These are phyloP conservation scores for Cladosporium sp. DNA, from an alignment of 2,329 filamentous ascomycete species.

Conservation along the genomic window DNA sequence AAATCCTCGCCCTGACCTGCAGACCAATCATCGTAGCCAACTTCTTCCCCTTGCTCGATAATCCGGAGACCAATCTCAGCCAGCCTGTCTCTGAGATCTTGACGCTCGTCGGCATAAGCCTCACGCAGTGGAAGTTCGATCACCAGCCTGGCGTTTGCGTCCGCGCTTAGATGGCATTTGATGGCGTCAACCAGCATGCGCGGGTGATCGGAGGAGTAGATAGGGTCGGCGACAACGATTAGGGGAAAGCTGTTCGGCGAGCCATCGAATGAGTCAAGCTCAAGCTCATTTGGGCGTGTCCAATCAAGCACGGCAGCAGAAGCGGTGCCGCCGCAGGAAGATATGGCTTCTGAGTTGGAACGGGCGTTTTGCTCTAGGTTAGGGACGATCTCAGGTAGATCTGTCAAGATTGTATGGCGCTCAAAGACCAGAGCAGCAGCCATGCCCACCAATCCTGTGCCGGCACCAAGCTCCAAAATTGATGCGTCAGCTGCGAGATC, in stretches of 20 bases:
- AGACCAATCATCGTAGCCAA: constrained; percentile 74
- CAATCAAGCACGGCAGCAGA: constrained; percentile 73
- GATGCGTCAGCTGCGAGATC: constrained; percentile 22
- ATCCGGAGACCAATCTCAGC: constrained; percentile 53
- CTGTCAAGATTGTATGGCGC: constrained; percentile 71
- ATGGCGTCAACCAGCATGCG: constrained; percentile 72
- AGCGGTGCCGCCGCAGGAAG: constrained; percentile 57
- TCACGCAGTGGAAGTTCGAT: constrained; percentile 81
- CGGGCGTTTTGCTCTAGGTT: constrained; percentile 77
- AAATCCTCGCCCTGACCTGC: constrained; percentile 49
- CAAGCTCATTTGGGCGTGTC: constrained; percentile 55
- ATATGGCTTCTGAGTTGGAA: constrained; percentile 62
- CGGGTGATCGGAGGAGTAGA: constrained; percentile 86
- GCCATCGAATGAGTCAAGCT: constrained; percentile 14
- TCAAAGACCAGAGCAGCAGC: constrained; percentile 75
- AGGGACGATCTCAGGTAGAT: constrained; percentile 78
- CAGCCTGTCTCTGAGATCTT: constrained; percentile 66
- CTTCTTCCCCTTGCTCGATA: constrained; percentile 63
- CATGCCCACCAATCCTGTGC: constrained; percentile 87
- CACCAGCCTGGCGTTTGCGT: constrained; percentile 64
- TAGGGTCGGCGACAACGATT: constrained; percentile 79
- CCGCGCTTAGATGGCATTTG: constrained; percentile 63
- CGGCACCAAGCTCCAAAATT: constrained; percentile 80
- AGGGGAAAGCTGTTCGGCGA: constrained; percentile 50
- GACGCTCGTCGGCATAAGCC: constrained; percentile 65